Conservation (phyloP, 2,329 filamentous ascomycete species). For the Ceratocystis colombiana region DNA sequence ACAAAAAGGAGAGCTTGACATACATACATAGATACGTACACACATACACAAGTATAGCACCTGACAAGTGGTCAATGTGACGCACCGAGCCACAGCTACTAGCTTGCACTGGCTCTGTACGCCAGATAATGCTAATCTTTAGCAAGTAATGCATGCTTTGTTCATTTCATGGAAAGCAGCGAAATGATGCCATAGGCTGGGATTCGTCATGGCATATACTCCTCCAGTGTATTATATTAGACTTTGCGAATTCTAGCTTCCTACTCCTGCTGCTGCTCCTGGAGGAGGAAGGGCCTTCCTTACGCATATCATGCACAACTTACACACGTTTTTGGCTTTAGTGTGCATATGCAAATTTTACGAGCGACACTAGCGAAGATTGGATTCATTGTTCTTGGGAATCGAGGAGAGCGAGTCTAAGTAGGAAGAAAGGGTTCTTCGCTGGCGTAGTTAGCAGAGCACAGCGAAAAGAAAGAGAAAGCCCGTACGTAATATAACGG, state of each 20-base stretch:
- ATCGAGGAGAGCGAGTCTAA: not conserved
- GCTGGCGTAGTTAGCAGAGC: no score
- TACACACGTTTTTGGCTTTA: not conserved
- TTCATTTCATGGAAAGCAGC: not conserved
- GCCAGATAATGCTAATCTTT: no score
- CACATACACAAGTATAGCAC: not conserved
- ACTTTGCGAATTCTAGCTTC: not conserved
- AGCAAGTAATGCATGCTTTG: not conserved
- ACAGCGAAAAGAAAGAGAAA: not conserved
- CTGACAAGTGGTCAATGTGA: not conserved
- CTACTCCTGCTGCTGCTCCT: not conserved
- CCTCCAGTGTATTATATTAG: not conserved
- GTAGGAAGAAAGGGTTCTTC: not conserved
- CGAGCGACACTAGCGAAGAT: not conserved
- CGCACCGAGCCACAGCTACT: not conserved
- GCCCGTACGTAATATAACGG: not conserved
- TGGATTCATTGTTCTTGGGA: constrained; percentile 2
- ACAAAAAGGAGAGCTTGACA: not conserved
- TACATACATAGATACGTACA: no score
- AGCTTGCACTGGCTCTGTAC: no score
- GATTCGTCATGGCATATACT: not conserved
- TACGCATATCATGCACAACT: not conserved
- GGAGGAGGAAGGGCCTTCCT: no score
- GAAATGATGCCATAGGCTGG: not conserved
- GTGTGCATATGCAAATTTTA: not conserved